These are phyloP conservation scores for Lathyrus sativus DNA, from an alignment of 306 rosid species.

Conservation along the genomic window DNA sequence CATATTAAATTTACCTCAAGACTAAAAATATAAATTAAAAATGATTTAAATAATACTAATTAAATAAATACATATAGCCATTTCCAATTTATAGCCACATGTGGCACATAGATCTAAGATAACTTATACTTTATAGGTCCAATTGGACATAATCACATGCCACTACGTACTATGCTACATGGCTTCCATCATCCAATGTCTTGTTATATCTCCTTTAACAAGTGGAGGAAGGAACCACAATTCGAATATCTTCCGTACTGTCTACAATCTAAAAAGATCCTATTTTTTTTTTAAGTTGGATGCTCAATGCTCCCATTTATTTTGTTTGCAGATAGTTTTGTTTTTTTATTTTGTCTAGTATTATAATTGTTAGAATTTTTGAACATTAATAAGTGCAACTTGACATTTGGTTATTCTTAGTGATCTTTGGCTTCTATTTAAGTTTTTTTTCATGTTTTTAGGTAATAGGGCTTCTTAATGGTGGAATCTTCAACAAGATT, in stretches of 20 bases:
- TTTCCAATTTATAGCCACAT: slow-evolving; percentile 22
- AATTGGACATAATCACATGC: slow-evolving; percentile 36
- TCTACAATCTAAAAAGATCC: slow-evolving; percentile 25
- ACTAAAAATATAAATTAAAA: no score
- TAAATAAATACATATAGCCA: no score
- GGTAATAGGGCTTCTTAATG: no score
- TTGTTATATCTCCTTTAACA: slow-evolving; percentile 24
- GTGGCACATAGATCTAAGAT: slow-evolving; percentile 1
- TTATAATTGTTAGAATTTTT: no score
- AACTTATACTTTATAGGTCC: slow-evolving; percentile 1
- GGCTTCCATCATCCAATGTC: slow-evolving; percentile 38
- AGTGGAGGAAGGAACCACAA: slow-evolving; percentile 22
- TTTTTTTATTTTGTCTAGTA: background rate
- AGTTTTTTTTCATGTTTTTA: no score
- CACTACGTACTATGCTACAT: slow-evolving; percentile 14
- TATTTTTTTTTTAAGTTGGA: slow-evolving; percentile 5
- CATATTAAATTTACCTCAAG: no score
- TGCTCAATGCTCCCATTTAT: background rate
- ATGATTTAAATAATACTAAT: no score
- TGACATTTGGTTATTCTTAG: no score
- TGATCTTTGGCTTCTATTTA: no score
- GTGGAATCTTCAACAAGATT: no score
- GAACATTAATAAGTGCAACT: no score
- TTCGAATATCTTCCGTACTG: slow-evolving; percentile 28
- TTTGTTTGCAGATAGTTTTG: background rate